phyloP scores from a whole-genome alignment of 495 filamentous ascomycete genomes.

The Ascobolus immersus region DNA sequence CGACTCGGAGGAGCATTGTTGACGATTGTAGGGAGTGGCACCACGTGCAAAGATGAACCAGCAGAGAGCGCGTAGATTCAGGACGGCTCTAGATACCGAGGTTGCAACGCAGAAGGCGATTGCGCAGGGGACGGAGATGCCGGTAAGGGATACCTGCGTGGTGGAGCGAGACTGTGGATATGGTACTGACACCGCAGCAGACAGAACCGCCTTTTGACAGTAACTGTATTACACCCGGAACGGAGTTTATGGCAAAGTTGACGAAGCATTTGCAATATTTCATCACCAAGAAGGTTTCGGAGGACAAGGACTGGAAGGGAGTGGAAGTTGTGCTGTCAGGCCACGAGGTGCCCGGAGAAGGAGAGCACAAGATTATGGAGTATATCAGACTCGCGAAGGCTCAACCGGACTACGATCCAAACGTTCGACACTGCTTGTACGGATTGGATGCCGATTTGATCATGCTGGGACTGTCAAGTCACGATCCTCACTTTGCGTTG shows the following conservation, averaged over 20 bases:
- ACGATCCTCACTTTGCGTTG: constrained; percentile 95
- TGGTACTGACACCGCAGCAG: background rate
- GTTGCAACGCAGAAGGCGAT: constrained; percentile 73
- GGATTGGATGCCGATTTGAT: constrained; percentile 94
- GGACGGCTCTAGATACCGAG: constrained; percentile 80
- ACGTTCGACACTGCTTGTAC: constrained; percentile 90
- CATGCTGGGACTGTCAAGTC: constrained; percentile 89
- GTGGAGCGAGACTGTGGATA: background rate
- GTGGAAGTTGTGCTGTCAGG: constrained; percentile 90
- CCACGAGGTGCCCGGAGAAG: constrained; percentile 96
- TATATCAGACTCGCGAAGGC: constrained; percentile 93
- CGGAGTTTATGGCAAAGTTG: constrained; percentile 92
- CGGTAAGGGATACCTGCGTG: constrained; percentile 15
- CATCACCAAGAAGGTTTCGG: constrained; percentile 91
- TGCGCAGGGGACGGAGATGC: constrained; percentile 65
- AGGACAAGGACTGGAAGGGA: constrained; percentile 90
- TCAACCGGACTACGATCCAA: constrained; percentile 80
- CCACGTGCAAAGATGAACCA: constrained; percentile 99
- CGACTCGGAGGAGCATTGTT: background rate
- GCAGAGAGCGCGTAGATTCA: constrained; percentile 82
- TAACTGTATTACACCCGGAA: constrained; percentile 91
- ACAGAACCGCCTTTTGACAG: constrained; percentile 93
- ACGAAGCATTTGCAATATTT: constrained; percentile 92
- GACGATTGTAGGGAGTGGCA: constrained; percentile 40
- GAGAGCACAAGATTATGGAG: constrained; percentile 99